phyloP scores from a whole-genome alignment of 164 flowering plant species.

The Magnolia kwangsiensis region DNA sequence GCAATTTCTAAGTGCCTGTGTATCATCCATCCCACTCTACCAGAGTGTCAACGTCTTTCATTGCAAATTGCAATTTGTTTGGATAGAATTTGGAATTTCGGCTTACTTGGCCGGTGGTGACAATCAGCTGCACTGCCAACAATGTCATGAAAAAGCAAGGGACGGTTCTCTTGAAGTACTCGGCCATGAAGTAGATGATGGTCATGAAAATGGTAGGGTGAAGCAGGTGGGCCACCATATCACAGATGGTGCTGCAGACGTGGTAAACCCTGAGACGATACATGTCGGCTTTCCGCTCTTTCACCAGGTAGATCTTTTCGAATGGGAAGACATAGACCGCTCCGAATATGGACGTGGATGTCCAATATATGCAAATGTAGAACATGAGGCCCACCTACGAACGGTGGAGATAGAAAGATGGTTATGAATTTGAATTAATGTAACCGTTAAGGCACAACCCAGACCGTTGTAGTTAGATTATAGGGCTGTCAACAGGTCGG shows the following conservation, averaged over 20 bases:
- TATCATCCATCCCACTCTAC: too few relatives aligned
- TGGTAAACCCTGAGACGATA: slow-evolving; percentile 87
- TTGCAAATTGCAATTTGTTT: too few relatives aligned
- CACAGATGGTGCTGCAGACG: slow-evolving; percentile 77
- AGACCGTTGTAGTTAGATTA: too few relatives aligned
- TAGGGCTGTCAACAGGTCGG: too few relatives aligned
- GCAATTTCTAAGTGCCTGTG: too few relatives aligned
- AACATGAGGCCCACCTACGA: slow-evolving; percentile 81
- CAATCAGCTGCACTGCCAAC: slow-evolving; percentile 52
- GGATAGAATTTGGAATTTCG: too few relatives aligned
- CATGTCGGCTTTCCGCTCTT: slow-evolving; percentile 95
- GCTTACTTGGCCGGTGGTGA: slow-evolving; percentile 84
- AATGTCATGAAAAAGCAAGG: slow-evolving; percentile 82
- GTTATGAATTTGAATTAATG: background rate
- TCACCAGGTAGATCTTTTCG: slow-evolving; percentile 75
- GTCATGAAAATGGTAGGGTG: slow-evolving; percentile 83
- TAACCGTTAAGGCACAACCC: too few relatives aligned
- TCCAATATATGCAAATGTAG: slow-evolving; percentile 97
- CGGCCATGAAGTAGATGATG: slow-evolving; percentile 94
- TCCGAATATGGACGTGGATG: slow-evolving; percentile 87
- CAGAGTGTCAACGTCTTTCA: background rate
- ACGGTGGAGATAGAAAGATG: background rate
- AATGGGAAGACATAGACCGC: slow-evolving; percentile 95
- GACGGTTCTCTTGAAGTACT: slow-evolving; percentile 67
- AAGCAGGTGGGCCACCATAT: slow-evolving; percentile 83